Evolutionary conservation across 768 basidiomycete species (phyloP).

Genomic region (Rhizopogon salebrosus): DNA sequence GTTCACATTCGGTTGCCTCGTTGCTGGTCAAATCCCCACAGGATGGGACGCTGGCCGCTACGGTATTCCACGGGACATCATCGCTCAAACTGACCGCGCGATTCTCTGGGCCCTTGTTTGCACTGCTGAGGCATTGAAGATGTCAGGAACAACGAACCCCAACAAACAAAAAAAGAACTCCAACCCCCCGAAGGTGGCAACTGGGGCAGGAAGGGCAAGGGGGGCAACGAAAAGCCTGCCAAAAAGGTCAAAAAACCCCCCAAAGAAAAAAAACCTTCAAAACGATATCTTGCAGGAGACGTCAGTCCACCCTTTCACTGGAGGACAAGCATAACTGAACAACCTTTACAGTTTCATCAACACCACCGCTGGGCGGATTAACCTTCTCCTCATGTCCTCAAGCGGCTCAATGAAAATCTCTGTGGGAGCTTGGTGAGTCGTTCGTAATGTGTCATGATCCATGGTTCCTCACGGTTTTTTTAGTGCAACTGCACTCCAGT

Average conservation of each 20-base stretch:
- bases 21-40: slow-evolving; percentile 94
- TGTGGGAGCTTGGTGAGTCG: slow-evolving; percentile 88
- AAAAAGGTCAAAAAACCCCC: slow-evolving; percentile 98
- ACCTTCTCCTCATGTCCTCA: slow-evolving; percentile 89
- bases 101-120: slow-evolving; percentile 94
- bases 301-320: slow-evolving; percentile 39
- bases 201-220: slow-evolving; percentile 94
- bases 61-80: slow-evolving; percentile 94
- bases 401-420: slow-evolving; percentile 99
- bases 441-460: neutral
- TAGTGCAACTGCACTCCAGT: slow-evolving; percentile 95
- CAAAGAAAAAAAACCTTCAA: slow-evolving; percentile 96
- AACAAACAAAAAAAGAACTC: slow-evolving; percentile 96
- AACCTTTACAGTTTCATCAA: slow-evolving; percentile 80
- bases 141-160: slow-evolving; percentile 95
- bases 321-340: slow-evolving; percentile 6
- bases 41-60: slow-evolving; percentile 97
- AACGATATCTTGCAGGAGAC: slow-evolving; percentile 99
- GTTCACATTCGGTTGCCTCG: slow-evolving; percentile 88
- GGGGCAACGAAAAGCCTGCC: slow-evolving; percentile 85
- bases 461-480: slow-evolving; percentile 3
- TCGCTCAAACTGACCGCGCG: slow-evolving; percentile 88
- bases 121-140: slow-evolving; percentile 92
- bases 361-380: slow-evolving; percentile 97
- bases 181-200: slow-evolving; percentile 97